Conservation (phyloP, 2,329 filamentous ascomycete genomes). For the Drechslera avenae region DNA sequence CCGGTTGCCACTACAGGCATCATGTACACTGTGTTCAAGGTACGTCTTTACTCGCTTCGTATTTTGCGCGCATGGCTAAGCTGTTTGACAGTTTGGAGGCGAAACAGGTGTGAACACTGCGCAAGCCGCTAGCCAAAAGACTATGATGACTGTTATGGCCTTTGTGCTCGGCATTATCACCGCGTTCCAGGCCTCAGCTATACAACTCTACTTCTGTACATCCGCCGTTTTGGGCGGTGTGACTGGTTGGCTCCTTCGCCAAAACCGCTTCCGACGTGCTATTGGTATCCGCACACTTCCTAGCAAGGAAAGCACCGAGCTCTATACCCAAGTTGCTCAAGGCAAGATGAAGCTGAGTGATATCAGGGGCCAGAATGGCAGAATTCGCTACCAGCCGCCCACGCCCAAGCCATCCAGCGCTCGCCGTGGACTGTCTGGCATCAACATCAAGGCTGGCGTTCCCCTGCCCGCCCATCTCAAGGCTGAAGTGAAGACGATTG, state of each 20-base stretch:
- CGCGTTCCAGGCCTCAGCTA: slow-evolving; percentile 58
- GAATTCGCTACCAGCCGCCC: slow-evolving; percentile 38
- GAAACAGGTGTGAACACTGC: slow-evolving; percentile 51
- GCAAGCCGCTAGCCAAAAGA: slow-evolving; percentile 41
- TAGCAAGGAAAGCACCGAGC: slow-evolving; percentile 26
- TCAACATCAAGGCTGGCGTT: slow-evolving; percentile 35
- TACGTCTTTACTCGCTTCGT: slow-evolving; percentile 46
- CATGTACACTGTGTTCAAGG: slow-evolving; percentile 64
- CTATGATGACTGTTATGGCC: slow-evolving; percentile 58
- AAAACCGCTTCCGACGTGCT: slow-evolving; percentile 41
- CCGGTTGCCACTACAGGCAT: slow-evolving; percentile 65
- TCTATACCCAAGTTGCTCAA: slow-evolving; percentile 34
- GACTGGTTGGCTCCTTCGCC: slow-evolving; percentile 49
- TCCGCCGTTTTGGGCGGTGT: slow-evolving; percentile 49
- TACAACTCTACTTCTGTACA: slow-evolving; percentile 68
- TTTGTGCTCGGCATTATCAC: slow-evolving; percentile 60
- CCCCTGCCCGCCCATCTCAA: slow-evolving; percentile 33
- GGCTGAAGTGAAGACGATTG: slow-evolving; percentile 13
- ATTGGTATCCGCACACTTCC: slow-evolving; percentile 44
- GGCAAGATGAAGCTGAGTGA: slow-evolving; percentile 34
- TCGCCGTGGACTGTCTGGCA: slow-evolving; percentile 23
- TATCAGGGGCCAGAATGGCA: slow-evolving; percentile 32
- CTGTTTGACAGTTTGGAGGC: slow-evolving; percentile 52
- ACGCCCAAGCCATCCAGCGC: slow-evolving; percentile 10
- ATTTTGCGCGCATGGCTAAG: slow-evolving; percentile 21